phyloP scores from a whole-genome alignment of 768 basidiomycete genomes.

The Clitopilus hobsonii region DNA sequence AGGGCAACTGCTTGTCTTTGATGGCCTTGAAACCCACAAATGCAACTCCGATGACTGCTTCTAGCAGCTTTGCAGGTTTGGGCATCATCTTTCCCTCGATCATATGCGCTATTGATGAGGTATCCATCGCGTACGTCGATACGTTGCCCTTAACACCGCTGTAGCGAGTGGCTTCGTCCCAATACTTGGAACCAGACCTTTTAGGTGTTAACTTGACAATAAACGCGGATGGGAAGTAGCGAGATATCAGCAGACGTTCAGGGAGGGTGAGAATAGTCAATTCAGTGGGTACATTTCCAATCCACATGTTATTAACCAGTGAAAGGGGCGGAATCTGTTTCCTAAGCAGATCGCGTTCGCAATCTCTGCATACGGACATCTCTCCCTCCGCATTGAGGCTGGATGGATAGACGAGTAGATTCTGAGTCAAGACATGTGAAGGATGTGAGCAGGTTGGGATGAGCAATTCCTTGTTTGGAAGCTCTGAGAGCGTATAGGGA shows the following conservation, averaged over 20 bases:
- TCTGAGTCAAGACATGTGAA: too few species aligned
- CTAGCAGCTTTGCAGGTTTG: slow-evolving; percentile 16
- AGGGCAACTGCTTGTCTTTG: slow-evolving; percentile 17
- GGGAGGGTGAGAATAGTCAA: slow-evolving; percentile 25
- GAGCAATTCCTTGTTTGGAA: too few species aligned
- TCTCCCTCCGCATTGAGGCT: too few species aligned
- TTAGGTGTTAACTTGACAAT: slow-evolving; percentile 31
- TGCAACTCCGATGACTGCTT: slow-evolving; percentile 26
- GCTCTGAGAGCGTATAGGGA: too few species aligned
- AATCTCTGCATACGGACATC: too few species aligned
- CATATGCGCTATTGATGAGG: slow-evolving; percentile 23
- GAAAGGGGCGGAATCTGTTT: background rate
- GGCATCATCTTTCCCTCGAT: slow-evolving; percentile 30
- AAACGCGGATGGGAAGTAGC: slow-evolving; percentile 24
- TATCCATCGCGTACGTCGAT: slow-evolving; percentile 22
- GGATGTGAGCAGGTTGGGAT: too few species aligned
- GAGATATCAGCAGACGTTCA: slow-evolving; percentile 30
- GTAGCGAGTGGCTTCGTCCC: slow-evolving; percentile 15
- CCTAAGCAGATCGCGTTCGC: too few species aligned
- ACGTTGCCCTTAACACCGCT: slow-evolving; percentile 30
- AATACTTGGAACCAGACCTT: background rate
- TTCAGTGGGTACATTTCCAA: slow-evolving; percentile 25
- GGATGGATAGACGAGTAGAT: too few species aligned
- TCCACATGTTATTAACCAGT: slow-evolving; percentile 32
- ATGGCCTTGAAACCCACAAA: slow-evolving; percentile 24